Evolutionary conservation across 257 asterid genomes (phyloP).

Genomic region (Coffea eugenioides): DNA sequence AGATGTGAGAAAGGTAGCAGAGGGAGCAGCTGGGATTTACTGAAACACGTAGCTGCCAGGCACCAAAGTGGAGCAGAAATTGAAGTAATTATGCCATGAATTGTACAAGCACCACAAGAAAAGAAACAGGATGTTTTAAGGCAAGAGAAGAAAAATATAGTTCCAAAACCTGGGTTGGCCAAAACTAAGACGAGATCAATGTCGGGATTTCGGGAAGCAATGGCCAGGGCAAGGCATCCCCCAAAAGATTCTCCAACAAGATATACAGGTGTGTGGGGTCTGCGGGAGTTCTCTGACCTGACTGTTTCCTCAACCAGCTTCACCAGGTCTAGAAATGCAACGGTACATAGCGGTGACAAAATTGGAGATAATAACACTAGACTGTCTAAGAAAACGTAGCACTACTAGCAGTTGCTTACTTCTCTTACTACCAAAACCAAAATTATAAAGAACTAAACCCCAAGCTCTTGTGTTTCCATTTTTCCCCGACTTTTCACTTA

Average conservation of each 20-base stretch:
- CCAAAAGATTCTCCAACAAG: conserved; percentile 82
- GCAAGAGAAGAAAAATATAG: background rate
- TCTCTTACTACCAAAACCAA: no score
- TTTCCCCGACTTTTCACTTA: background rate
- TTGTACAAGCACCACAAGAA: background rate
- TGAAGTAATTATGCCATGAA: background rate
- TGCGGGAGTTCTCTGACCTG: conserved; percentile 40
- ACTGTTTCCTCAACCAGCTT: conserved; percentile 63
- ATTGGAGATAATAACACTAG: background rate
- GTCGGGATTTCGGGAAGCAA: conserved; percentile 77
- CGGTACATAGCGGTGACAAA: background rate
- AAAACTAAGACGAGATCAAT: conserved; percentile 64
- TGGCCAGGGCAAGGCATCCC: conserved; percentile 73
- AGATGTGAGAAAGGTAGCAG: conserved; percentile 43
- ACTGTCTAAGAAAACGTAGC: no score
- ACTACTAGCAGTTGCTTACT: background rate
- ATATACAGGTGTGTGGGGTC: conserved; percentile 67
- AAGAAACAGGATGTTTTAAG: background rate
- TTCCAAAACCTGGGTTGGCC: conserved; percentile 73
- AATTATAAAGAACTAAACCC: background rate
- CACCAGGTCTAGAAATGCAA: conserved; percentile 50
- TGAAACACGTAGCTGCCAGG: conserved; percentile 61
- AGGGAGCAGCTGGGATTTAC: conserved; percentile 45
- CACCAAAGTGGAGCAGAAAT: background rate
- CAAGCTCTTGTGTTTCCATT: background rate